These are phyloP conservation scores for Mycocentrospora acerina DNA, from an alignment of 2,329 filamentous ascomycete genomes.

Conservation along the genomic window DNA sequence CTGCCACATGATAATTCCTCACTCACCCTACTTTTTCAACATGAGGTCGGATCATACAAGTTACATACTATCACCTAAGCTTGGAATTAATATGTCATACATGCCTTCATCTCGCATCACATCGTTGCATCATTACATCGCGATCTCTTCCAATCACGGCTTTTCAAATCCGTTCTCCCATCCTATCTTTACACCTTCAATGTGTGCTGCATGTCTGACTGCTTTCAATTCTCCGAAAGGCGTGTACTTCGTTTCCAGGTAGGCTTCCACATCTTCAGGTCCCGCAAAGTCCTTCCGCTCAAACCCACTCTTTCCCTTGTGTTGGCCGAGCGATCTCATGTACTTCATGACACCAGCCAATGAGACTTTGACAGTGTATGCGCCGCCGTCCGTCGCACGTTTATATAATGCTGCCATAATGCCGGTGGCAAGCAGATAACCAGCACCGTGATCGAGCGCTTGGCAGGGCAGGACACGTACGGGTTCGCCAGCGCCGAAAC, in stretches of 20 bases:
- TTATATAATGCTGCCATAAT: conserved; percentile 55
- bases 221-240: conserved; percentile 52
- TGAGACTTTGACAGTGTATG: conserved; percentile 57
- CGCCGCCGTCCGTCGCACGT: conserved; percentile 48
- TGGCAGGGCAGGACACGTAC: conserved; percentile 55
- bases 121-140: too few relatives aligned
- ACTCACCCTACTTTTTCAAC: too few relatives aligned
- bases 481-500: conserved; percentile 42
- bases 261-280: conserved; percentile 35
- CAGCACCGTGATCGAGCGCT: conserved; percentile 58
- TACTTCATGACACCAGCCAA: conserved; percentile 60
- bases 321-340: conserved; percentile 57
- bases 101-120: too few relatives aligned
- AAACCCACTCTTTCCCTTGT: conserved; percentile 49
- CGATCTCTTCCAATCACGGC: too few relatives aligned
- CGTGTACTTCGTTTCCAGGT: conserved; percentile 49
- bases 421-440: conserved; percentile 58
- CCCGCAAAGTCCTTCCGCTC: conserved; percentile 35
- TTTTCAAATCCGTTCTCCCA: conserved; percentile 56
- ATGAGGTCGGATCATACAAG: too few relatives aligned
- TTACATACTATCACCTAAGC: too few relatives aligned
- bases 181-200: conserved; percentile 50
- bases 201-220: conserved; percentile 51
- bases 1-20: too few relatives aligned
- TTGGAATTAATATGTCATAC: too few relatives aligned